These are phyloP conservation scores for Corinectria fuckeliana DNA, from an alignment of 2,329 filamentous ascomycete genomes.

Conservation along the genomic window DNA sequence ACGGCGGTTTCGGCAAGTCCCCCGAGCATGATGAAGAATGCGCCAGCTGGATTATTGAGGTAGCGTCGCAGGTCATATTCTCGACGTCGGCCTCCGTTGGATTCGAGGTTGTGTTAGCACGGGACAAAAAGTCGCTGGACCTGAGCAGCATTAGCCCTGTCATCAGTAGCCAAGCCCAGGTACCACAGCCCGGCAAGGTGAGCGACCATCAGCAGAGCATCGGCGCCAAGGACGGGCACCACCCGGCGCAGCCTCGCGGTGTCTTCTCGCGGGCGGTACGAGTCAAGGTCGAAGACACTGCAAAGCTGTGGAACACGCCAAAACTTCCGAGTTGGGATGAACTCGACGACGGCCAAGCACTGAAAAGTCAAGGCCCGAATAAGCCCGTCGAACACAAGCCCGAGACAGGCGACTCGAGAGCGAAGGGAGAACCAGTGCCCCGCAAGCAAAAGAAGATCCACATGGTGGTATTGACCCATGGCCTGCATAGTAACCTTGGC, in stretches of 20 bases:
- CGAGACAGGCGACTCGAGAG: conserved; percentile 43
- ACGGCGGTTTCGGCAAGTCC: conserved; percentile 54
- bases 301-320: conserved; percentile 91
- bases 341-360: conserved; percentile 41
- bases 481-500: conserved; percentile 92
- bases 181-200: conserved; percentile 73
- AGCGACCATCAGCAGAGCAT: conserved; percentile 76
- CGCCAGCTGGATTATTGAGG: conserved; percentile 88
- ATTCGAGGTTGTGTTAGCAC: conserved; percentile 85
- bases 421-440: conserved; percentile 31
- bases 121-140: conserved; percentile 83
- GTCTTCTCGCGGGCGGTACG: conserved; percentile 84
- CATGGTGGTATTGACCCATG: conserved; percentile 90
- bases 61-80: conserved; percentile 92
- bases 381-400: conserved; percentile 43
- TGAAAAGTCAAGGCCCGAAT: conserved; percentile 35
- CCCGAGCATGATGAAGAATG: conserved; percentile 58
- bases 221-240: conserved; percentile 62
- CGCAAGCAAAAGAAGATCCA: conserved; percentile 81
- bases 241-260: conserved; percentile 71
- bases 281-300: conserved; percentile 85
- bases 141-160: conserved; percentile 60
- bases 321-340: conserved; percentile 72
- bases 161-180: conserved; percentile 51
- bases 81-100: conserved; percentile 86